Conservation (phyloP, 2,329 filamentous ascomycete species). For the Curvularia lunata region DNA sequence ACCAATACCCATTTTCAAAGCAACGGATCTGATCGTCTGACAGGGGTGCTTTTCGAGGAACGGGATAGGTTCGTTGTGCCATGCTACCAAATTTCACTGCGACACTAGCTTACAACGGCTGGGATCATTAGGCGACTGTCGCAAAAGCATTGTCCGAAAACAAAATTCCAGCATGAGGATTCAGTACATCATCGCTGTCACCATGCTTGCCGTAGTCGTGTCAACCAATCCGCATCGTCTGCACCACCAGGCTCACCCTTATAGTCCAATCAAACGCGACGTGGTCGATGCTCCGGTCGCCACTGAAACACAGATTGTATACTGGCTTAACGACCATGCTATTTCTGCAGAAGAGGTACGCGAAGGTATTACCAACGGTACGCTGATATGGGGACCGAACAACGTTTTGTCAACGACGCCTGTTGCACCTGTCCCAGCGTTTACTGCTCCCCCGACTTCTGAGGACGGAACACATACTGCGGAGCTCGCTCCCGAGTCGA, state of each 20-base stretch:
- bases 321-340: constrained; percentile 70
- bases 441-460: constrained; percentile 27
- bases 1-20: constrained; percentile 5
- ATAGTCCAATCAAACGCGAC: constrained; percentile 53
- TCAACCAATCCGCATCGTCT: constrained; percentile 64
- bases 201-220: constrained; percentile 55
- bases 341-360: constrained; percentile 71
- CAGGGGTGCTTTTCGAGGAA: constrained; percentile 1
- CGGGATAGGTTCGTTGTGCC: constrained; percentile 17
- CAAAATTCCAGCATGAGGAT: constrained; percentile 44
- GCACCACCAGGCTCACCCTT: constrained; percentile 60
- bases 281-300: constrained; percentile 60
- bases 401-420: constrained; percentile 54
- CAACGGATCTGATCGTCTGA: too few relatives aligned
- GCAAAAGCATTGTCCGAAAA: constrained; percentile 6
- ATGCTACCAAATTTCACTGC: background rate
- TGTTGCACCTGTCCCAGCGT: constrained; percentile 16
- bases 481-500: constrained; percentile 9
- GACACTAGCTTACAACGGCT: constrained; percentile 19
- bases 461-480: constrained; percentile 9
- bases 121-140: constrained; percentile 6
- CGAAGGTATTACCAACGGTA: constrained; percentile 72
- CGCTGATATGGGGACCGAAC: constrained; percentile 68
- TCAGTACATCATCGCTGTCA: constrained; percentile 42
- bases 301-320: constrained; percentile 70